Evolutionary conservation across 305 asterid genomes (phyloP).

Genomic region (Solanum hybrid): DNA sequence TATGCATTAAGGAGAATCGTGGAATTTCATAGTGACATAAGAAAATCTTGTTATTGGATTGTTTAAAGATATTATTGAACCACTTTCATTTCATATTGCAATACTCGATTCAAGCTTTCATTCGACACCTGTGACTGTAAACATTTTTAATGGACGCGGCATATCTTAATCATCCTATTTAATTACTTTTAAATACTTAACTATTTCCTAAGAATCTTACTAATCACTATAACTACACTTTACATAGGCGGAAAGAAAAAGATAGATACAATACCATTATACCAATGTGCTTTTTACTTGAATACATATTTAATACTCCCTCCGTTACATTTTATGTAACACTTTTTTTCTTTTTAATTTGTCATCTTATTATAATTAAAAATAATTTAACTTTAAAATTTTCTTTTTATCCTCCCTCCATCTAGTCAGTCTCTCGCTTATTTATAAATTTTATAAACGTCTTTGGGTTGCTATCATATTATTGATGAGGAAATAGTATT

Average conservation of each 20-base stretch:
- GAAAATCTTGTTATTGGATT: neutral
- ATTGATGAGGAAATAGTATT: neutral
- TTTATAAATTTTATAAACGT: neutral
- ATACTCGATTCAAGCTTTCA: neutral
- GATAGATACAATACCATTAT: neutral
- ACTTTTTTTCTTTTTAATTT: no score
- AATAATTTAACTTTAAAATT: no score
- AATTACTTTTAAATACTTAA: neutral
- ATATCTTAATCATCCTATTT: neutral
- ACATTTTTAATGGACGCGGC: neutral
- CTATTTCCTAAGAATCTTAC: neutral
- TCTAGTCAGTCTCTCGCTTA: neutral
- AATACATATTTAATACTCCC: neutral
- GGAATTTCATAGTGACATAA: neutral
- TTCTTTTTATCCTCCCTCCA: no score
- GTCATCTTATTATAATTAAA: no score
- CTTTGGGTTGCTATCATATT: neutral
- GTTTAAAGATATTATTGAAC: neutral
- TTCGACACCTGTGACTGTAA: neutral
- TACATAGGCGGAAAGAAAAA: neutral
- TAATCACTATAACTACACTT: neutral
- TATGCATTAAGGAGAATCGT: conserved; percentile 1
- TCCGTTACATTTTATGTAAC: no score
- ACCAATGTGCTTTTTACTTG: neutral
- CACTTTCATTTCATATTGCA: neutral